Conservation (phyloP, 495 filamentous ascomycete genomes). For the Trichoderma reesei region DNA sequence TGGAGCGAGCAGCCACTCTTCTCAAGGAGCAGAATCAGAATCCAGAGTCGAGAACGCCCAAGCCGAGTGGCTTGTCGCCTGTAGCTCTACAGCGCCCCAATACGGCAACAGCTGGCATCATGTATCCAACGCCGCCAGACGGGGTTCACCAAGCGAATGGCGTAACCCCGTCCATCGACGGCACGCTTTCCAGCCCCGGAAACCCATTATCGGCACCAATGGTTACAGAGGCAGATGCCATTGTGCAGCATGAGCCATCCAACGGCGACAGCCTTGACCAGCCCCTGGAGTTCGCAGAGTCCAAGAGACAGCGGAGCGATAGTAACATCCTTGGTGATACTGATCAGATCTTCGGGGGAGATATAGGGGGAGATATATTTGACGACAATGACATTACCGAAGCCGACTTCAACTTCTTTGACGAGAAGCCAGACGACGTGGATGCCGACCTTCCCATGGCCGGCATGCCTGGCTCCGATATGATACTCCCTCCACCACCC, state of each 20-base stretch:
- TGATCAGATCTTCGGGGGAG: conserved; percentile 56
- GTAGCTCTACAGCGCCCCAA: conserved; percentile 38
- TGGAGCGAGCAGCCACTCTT: conserved; percentile 32
- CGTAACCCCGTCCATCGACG: conserved; percentile 40
- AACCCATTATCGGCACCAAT: conserved; percentile 21
- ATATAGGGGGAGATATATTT: conserved; percentile 67
- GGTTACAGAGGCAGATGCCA: conserved; percentile 21
- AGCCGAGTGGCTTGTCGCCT: conserved; percentile 28
- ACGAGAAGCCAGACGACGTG: conserved; percentile 36
- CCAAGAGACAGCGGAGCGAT: conserved; percentile 30
- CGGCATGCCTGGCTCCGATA: neutral
- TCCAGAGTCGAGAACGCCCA: conserved; percentile 27
- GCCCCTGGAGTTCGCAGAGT: conserved; percentile 15
- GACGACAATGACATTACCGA: conserved; percentile 76
- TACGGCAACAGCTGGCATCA: conserved; percentile 47
- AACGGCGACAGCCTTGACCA: conserved; percentile 13
- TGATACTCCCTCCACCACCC: neutral
- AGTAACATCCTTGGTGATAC: conserved; percentile 30
- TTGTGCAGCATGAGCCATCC: conserved; percentile 14
- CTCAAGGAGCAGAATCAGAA: conserved; percentile 19
- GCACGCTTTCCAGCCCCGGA: conserved; percentile 36
- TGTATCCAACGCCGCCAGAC: conserved; percentile 87
- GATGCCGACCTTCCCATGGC: conserved; percentile 25
- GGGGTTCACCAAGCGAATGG: conserved; percentile 43
- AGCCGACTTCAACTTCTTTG: conserved; percentile 86